phyloP scores from a whole-genome alignment of 129 eudicot species.

The Pulicaria dysenterica region DNA sequence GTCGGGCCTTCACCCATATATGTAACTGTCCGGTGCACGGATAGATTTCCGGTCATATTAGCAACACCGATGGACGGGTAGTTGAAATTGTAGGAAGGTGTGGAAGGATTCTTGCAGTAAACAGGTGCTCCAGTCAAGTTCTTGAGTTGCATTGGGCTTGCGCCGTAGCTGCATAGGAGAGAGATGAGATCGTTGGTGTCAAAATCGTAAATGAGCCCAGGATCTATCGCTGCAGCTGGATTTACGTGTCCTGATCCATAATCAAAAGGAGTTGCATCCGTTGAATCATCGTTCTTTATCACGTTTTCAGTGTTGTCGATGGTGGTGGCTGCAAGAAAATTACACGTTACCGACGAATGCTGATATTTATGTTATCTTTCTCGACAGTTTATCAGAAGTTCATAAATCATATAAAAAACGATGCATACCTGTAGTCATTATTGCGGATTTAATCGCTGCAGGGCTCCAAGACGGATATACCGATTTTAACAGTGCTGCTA shows the following conservation, averaged over 20 bases:
- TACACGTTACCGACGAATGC: too few species aligned
- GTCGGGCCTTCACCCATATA: slow-evolving; percentile 57
- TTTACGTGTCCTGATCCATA: slow-evolving; percentile 74
- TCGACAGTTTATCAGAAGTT: too few species aligned
- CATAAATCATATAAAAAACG: too few species aligned
- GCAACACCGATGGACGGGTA: slow-evolving; percentile 71
- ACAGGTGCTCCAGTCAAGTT: slow-evolving; percentile 47
- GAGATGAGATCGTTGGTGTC: slow-evolving; percentile 45
- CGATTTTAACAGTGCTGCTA: slow-evolving; percentile 59
- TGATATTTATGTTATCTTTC: too few species aligned
- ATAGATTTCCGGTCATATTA: slow-evolving; percentile 48
- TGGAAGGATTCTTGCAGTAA: slow-evolving; percentile 43
- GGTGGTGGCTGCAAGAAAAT: slow-evolving; percentile 42
- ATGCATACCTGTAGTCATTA: slow-evolving; percentile 60
- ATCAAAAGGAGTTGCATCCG: slow-evolving; percentile 54
- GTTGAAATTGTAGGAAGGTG: slow-evolving; percentile 53
- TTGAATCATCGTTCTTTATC: slow-evolving; percentile 45
- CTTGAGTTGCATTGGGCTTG: slow-evolving; percentile 56
- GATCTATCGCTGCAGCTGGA: slow-evolving; percentile 58
- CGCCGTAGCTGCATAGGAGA: slow-evolving; percentile 66
- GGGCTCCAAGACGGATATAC: slow-evolving; percentile 69
- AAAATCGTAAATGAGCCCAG: slow-evolving; percentile 63
- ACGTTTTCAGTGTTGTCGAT: slow-evolving; percentile 49
- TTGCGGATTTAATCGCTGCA: slow-evolving; percentile 70
- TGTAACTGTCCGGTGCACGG: slow-evolving; percentile 62